phyloP scores from a whole-genome alignment of 2,329 filamentous ascomycete genomes.

The Didymella glomerata region DNA sequence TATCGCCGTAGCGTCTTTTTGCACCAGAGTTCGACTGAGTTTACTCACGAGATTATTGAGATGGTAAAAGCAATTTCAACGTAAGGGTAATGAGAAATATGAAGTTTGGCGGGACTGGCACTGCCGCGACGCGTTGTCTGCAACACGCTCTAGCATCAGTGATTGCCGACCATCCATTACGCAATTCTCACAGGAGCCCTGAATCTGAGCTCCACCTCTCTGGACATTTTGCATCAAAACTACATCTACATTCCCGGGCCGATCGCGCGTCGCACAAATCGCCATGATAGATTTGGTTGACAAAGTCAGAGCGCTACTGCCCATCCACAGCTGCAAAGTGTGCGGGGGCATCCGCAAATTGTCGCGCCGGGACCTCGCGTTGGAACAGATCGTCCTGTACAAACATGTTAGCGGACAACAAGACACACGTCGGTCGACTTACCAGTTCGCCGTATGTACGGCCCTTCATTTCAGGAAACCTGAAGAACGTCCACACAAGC shows the following conservation, averaged over 20 bases:
- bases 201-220: background rate
- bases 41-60: background rate
- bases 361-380: conserved; percentile 11
- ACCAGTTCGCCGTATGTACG: conserved; percentile 77
- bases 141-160: background rate
- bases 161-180: background rate
- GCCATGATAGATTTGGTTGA: background rate
- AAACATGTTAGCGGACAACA: background rate
- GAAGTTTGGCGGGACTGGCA: background rate
- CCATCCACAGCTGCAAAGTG: conserved; percentile 13
- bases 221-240: background rate
- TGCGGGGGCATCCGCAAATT: conserved; percentile 8
- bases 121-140: background rate
- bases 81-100: background rate
- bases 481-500: conserved; percentile 79
- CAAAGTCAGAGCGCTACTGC: background rate
- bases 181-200: background rate
- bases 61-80: background rate
- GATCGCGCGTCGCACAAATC: background rate
- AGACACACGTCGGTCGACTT: background rate
- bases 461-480: conserved; percentile 77
- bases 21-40: conserved; percentile 4
- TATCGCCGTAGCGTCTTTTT: conserved; percentile 8
- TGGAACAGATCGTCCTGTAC: conserved; percentile 13
- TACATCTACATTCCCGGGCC: background rate